Evolutionary conservation across 331 rosid species (phyloP).

Genomic region (Phaseolus coccineus): DNA sequence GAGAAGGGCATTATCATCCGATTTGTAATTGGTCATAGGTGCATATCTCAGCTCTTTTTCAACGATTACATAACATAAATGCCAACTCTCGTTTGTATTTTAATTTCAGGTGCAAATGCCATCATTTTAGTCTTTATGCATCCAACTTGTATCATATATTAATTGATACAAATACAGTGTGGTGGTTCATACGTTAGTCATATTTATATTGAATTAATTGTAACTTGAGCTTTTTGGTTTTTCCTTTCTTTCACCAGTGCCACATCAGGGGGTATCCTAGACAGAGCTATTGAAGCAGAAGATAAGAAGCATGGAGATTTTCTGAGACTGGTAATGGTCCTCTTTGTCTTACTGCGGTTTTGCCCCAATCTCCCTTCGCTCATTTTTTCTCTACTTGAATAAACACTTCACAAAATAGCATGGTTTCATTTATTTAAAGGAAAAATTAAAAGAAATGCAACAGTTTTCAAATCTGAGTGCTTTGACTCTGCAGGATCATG

Average conservation of each 20-base stretch:
- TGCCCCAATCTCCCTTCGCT: neutral
- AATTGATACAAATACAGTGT: neutral
- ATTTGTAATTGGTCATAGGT: slow-evolving; percentile 98
- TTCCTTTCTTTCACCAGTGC: slow-evolving; percentile 62
- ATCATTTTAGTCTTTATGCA: no score
- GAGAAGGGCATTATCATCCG: slow-evolving; percentile 95
- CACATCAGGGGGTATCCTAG: slow-evolving; percentile 92
- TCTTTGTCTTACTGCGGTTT: slow-evolving; percentile 34
- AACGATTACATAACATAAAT: neutral
- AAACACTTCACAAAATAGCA: slow-evolving; percentile 24
- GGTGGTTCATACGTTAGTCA: neutral
- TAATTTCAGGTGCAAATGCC: neutral
- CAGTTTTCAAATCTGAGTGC: slow-evolving; percentile 19
- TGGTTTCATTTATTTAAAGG: slow-evolving; percentile 6
- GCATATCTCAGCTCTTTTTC: slow-evolving; percentile 31
- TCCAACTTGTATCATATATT: neutral
- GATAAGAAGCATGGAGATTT: slow-evolving; percentile 91
- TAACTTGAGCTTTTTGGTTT: slow-evolving; percentile 6
- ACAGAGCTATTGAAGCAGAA: slow-evolving; percentile 98
- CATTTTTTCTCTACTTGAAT: slow-evolving; percentile 23
- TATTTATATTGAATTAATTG: slow-evolving; percentile 15
- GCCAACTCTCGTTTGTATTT: neutral
- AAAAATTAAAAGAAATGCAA: neutral
- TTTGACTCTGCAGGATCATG: slow-evolving; percentile 76
- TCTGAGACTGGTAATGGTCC: slow-evolving; percentile 75